Evolutionary conservation across 257 asterid genomes (phyloP), one percentile per base, ranked within the genome.

Genomic region (Gynochthodes officinalis): DNA sequence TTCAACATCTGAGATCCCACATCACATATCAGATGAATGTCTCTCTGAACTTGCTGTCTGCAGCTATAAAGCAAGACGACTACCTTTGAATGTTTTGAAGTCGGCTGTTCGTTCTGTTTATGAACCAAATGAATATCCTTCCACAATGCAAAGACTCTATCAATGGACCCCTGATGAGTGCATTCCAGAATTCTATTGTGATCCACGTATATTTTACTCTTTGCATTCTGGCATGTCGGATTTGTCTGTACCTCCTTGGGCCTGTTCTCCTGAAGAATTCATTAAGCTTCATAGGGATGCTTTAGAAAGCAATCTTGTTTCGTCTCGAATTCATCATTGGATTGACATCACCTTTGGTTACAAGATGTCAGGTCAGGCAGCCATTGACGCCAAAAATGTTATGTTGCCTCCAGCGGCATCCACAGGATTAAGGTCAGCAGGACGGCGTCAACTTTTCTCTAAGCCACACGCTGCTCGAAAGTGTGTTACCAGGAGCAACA

Each of bases 161-260:
- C 96, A 90, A 57, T 94, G 99, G 99, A 94, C 98, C 64, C 99
- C 99, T 69, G 99, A 94, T 48, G 98, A 94, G 85, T 94, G 99
- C 81, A 94, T 94, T 76, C 98, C 99, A 19, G 99, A 94, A 73
- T 94, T 94, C 82, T 94, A 87, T 79, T 88, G 93, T 84, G 96
- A 91, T 77, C 90, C 98, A 16, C 89, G 76, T 71, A 80, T 94
- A 80, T 94, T 88, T 84, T 80, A 77, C 84, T 94, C 99, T 70
- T 53, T 82, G 50, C 97, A 91, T 77, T 67, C 95, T 72, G 97
- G 99, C 78, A 94, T 94, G 99, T 89, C 97, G 54, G 93, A 94
- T 83, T 87, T 94, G 83, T 84, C 92, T 25, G 92, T 94, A 75
- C 99, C 99, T 74, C 82, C 88, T 64, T 91, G 99, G 99, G 97